Base-by-base conservation (phyloP, 1,284 basidiomycete species). In the Chiua sp. region DNA sequence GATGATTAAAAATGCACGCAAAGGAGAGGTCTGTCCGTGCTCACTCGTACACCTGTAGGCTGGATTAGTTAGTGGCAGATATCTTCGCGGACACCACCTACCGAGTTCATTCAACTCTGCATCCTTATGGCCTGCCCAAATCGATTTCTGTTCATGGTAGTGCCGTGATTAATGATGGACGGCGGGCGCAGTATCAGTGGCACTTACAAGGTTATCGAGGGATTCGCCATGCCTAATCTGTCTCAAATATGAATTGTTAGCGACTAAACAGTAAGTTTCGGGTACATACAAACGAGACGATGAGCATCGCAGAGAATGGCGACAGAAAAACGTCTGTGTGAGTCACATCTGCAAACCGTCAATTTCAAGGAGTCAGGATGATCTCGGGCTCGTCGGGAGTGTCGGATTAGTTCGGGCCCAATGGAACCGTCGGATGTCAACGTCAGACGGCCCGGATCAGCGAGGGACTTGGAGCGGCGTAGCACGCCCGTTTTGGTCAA, bases 71-170 rank as follows among this genome's bases (percentile, higher is more conserved):
- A 56, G 47, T 11, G 47, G 60, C 30, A 26, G 20, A 44, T 47
- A 57, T 59, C 18, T n/a, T n/a, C n/a, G n/a, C n/a, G n/a, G 59
- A 50, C 32, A 44, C 15, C 20, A 76, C 81, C 73, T 69, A 90
- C 94, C 94, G 73, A 95, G 92, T 65, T 88, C 88, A 20, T 92
- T 91, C 7, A 96, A 80, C 0, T 91, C 87, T 3, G 94, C 87
- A 75, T 97, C 93, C 61, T 82, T 83, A 84, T 90, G 93, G 15
- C 94, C 94, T 28, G 93, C 92, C 93, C 93, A 96, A 8, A 87
- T 68, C 2, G 76, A 69, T 60, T 72, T 80, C 85, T 88, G 55
- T n/a, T 16, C 37, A 33, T 6, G 37, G 51, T 33, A 51, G 52
- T 60, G 15, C 4, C 30, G 10, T 32, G 30, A 32, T 32, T 10